Conservation (phyloP, 805 yeast species). For the Starmerella vitae region DNA sequence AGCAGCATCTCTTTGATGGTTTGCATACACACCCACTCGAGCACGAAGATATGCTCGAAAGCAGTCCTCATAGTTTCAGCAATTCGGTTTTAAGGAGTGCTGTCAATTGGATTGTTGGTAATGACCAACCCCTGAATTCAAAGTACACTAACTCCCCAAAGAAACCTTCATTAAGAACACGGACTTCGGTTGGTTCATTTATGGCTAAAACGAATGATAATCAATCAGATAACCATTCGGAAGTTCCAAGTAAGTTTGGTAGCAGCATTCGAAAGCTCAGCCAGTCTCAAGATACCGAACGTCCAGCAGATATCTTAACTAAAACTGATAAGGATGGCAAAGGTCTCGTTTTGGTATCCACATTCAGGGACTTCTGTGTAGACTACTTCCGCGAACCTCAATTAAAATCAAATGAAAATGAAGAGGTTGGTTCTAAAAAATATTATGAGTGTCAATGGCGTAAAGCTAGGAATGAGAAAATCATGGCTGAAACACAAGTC, state of each 20-base stretch:
- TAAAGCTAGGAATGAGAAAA: slow-evolving; percentile 72
- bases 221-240: not conserved
- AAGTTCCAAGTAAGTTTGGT: not conserved
- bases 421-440: slow-evolving; percentile 84
- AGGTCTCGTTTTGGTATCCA: slow-evolving; percentile 26
- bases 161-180: not conserved
- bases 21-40: not conserved
- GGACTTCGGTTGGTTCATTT: not conserved
- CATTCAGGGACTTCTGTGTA: slow-evolving; percentile 36
- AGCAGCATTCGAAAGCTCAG: not conserved
- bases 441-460: slow-evolving; percentile 78
- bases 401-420: slow-evolving; percentile 67
- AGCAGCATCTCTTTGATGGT: not conserved
- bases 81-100: slow-evolving; percentile 2
- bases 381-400: slow-evolving; percentile 97
- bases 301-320: not conserved
- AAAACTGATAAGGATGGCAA: slow-evolving; percentile 3
- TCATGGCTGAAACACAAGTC: slow-evolving; percentile 77
- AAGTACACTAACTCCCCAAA: not conserved
- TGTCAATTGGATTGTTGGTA: slow-evolving; percentile 8
- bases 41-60: not conserved
- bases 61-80: not conserved
- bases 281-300: not conserved
- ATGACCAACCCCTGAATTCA: slow-evolving; percentile 2
- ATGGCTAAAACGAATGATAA: not conserved